Percentiles rank a stretch among this genome's conserved stretches.
These are phyloP conservation scores for Cercis canadensis DNA, from an alignment of 306 rosid genomes.

Conservation along the genomic window DNA sequence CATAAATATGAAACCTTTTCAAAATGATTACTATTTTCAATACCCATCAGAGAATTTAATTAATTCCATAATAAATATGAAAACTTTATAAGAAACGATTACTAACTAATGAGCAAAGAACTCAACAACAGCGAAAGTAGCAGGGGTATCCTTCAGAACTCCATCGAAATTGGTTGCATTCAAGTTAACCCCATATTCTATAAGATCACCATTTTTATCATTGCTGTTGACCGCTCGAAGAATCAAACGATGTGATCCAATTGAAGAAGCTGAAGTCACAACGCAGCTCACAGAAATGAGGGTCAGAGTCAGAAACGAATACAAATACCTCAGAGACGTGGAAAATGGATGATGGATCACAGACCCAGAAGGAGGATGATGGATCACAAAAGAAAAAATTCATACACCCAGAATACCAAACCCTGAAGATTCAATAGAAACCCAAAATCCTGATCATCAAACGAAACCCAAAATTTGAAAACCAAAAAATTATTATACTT, in stretches of 20 bases:
- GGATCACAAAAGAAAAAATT: no score
- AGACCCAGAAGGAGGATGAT: background rate
- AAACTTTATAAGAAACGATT: background rate
- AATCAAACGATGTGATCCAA: slow-evolving; percentile 72
- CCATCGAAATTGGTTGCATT: slow-evolving; percentile 77
- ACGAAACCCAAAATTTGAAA: no score
- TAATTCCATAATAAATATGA: background rate
- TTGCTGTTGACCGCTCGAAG: slow-evolving; percentile 55
- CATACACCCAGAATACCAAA: no score
- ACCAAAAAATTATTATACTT: no score
- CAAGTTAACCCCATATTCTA: slow-evolving; percentile 77
- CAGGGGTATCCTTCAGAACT: slow-evolving; percentile 76
- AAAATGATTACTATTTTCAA: background rate
- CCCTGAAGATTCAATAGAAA: no score
- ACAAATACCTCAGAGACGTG: slow-evolving; percentile 49
- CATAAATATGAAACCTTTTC: no score
- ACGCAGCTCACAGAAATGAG: slow-evolving; percentile 43
- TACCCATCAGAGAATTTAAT: slow-evolving; percentile 13
- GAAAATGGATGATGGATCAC: slow-evolving; percentile 32
- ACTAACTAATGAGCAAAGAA: slow-evolving; percentile 93
- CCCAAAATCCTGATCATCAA: no score
- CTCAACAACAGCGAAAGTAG: slow-evolving; percentile 80
- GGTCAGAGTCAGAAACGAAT: slow-evolving; percentile 50
- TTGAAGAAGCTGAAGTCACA: slow-evolving; percentile 40
- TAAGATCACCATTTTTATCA: slow-evolving; percentile 41